These are phyloP conservation scores for Leccinum fuscescens DNA, from an alignment of 1,284 basidiomycete genomes.

Conservation along the genomic window DNA sequence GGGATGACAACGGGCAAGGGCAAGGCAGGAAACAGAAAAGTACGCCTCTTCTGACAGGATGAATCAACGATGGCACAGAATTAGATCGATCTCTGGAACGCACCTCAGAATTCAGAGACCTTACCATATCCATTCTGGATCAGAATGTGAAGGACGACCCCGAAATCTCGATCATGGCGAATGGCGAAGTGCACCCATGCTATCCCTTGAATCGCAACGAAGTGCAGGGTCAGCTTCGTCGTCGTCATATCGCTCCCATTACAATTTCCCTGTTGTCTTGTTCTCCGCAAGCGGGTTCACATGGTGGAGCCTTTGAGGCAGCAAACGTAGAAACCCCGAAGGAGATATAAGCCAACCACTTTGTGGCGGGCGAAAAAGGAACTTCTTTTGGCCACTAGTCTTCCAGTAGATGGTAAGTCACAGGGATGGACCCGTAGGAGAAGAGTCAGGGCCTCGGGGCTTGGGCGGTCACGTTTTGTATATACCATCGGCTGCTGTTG, in stretches of 20 bases:
- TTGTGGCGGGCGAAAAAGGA: neutral
- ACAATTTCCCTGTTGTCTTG: neutral
- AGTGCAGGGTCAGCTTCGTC: neutral
- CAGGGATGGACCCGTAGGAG: neutral
- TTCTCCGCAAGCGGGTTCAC: neutral
- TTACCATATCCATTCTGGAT: neutral
- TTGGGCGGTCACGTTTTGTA: neutral
- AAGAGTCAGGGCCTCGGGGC: neutral
- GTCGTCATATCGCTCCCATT: neutral
- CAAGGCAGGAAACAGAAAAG: neutral
- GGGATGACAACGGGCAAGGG: neutral
- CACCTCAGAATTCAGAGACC: neutral
- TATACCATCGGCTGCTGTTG: neutral
- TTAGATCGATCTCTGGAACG: neutral
- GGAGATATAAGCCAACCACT: neutral
- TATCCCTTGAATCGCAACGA: neutral
- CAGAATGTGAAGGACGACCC: neutral
- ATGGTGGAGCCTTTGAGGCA: neutral
- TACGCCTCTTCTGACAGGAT: neutral
- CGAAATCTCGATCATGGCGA: neutral
- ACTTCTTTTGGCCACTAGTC: neutral
- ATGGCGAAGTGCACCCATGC: neutral
- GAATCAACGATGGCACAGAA: neutral
- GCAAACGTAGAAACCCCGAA: neutral
- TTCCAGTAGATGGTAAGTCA: neutral